Evolutionary conservation across 2,329 filamentous ascomycete species (phyloP).

Genomic region (Coniochaeta sp.): DNA sequence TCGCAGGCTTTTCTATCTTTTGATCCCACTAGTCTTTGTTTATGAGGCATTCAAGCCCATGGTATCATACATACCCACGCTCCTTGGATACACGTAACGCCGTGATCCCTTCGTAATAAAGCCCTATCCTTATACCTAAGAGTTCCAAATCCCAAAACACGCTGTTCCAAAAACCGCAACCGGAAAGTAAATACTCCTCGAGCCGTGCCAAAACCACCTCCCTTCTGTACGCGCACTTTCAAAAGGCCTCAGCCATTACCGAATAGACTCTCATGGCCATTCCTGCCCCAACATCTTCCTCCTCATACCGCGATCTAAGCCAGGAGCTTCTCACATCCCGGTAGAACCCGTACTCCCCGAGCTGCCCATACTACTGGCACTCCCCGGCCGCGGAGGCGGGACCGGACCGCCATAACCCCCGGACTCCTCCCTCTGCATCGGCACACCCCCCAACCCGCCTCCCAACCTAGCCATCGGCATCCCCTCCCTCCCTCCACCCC

Average conservation of each 20-base stretch:
- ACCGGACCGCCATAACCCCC: constrained; percentile 18
- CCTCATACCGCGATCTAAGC: too few relatives aligned
- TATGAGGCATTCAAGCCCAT: neutral
- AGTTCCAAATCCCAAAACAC: neutral
- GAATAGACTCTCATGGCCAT: too few relatives aligned
- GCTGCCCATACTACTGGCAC: constrained; percentile 30
- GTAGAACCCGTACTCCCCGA: constrained; percentile 30
- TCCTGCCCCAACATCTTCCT: too few relatives aligned
- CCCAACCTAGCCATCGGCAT: constrained; percentile 4
- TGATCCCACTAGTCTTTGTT: too few relatives aligned
- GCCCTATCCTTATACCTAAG: neutral
- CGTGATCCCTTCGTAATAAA: neutral
- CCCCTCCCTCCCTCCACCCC: too few relatives aligned
- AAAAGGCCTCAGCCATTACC: too few relatives aligned
- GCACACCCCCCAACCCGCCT: constrained; percentile 26
- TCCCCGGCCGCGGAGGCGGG: constrained; percentile 32
- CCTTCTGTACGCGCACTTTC: too few relatives aligned
- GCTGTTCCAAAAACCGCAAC: neutral
- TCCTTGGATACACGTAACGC: neutral
- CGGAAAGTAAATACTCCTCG: neutral
- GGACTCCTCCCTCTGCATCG: constrained; percentile 32
- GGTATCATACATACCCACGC: neutral
- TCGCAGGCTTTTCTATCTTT: neutral
- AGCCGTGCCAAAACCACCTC: too few relatives aligned
- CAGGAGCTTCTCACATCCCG: too few relatives aligned